These are phyloP conservation scores for Annulohypoxylon maeteangense DNA, from an alignment of 495 filamentous ascomycete species.

Conservation along the genomic window DNA sequence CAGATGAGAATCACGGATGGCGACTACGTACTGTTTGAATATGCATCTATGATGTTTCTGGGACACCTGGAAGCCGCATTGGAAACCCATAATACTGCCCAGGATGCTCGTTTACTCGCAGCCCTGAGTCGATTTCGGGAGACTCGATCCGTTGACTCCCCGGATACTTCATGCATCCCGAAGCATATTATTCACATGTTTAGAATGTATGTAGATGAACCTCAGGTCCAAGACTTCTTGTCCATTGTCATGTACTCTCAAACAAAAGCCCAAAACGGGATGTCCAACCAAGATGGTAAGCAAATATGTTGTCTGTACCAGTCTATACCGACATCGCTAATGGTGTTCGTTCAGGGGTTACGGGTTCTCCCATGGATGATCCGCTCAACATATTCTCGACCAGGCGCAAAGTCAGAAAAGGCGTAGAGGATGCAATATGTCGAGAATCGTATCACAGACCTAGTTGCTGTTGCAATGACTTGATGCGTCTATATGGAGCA, in stretches of 20 bases:
- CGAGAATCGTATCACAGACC: not conserved
- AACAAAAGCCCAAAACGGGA: not conserved
- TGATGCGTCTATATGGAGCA: constrained; percentile 13
- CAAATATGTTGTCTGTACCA: not conserved
- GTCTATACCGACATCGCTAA: not conserved
- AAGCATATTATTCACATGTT: constrained; percentile 1
- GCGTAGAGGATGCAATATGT: constrained; percentile 18
- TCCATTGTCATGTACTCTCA: constrained; percentile 4
- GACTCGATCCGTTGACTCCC: not conserved
- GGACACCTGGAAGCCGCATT: constrained; percentile 21
- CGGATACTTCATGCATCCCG: not conserved
- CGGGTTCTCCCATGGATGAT: constrained; percentile 5
- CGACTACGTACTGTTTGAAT: constrained; percentile 32
- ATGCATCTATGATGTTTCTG: constrained; percentile 21
- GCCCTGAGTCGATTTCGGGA: constrained; percentile 3
- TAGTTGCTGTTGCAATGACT: not conserved
- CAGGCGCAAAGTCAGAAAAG: constrained; percentile 11
- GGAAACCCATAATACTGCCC: not conserved
- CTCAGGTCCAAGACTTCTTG: constrained; percentile 6
- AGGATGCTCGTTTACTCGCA: not conserved
- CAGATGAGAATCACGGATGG: constrained; percentile 6
- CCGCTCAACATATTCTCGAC: constrained; percentile 17
- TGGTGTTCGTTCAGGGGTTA: not conserved
- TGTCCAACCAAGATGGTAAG: constrained; percentile 14
- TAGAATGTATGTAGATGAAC: not conserved